phyloP scores from a whole-genome alignment of 2,329 filamentous ascomycete species.

The Talaromyces sp. region DNA sequence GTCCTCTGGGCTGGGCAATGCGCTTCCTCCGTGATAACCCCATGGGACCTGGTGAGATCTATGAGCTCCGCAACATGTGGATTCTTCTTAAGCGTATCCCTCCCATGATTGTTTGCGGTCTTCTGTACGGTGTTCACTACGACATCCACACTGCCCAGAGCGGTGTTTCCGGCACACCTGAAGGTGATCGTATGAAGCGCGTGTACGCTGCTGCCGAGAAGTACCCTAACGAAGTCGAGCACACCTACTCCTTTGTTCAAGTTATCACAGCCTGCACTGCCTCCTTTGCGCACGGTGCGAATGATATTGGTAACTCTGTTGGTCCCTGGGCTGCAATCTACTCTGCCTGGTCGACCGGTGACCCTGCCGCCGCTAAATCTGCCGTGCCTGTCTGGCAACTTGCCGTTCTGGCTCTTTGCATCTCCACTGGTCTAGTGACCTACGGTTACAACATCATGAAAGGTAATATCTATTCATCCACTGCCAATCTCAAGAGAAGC shows the following conservation, averaged over 20 bases:
- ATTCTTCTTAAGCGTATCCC: constrained; percentile 67
- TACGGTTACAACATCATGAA: constrained; percentile 88
- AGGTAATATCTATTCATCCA: constrained; percentile 46
- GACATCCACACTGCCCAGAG: constrained; percentile 78
- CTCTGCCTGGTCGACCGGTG: constrained; percentile 66
- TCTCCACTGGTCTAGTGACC: constrained; percentile 69
- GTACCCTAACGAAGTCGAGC: constrained; percentile 71
- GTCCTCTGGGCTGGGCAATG: constrained; percentile 83
- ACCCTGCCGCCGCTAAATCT: constrained; percentile 63
- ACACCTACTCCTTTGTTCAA: constrained; percentile 59
- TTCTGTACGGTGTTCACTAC: constrained; percentile 76
- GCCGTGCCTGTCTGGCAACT: constrained; percentile 75
- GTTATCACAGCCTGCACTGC: constrained; percentile 56
- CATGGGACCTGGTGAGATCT: constrained; percentile 71
- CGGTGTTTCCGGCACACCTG: constrained; percentile 71
- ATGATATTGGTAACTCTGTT: constrained; percentile 73
- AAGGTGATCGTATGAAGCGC: constrained; percentile 70
- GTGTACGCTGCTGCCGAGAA: constrained; percentile 67
- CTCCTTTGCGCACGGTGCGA: constrained; percentile 68
- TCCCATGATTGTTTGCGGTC: constrained; percentile 63
- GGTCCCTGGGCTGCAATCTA: constrained; percentile 73
- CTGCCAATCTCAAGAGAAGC: background rate
- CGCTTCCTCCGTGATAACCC: constrained; percentile 74
- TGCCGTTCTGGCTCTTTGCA: constrained; percentile 65
- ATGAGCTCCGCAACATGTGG: constrained; percentile 72